Conservation (phyloP, 2,329 filamentous ascomycete species). For the Dendrostoma leiphaemia region DNA sequence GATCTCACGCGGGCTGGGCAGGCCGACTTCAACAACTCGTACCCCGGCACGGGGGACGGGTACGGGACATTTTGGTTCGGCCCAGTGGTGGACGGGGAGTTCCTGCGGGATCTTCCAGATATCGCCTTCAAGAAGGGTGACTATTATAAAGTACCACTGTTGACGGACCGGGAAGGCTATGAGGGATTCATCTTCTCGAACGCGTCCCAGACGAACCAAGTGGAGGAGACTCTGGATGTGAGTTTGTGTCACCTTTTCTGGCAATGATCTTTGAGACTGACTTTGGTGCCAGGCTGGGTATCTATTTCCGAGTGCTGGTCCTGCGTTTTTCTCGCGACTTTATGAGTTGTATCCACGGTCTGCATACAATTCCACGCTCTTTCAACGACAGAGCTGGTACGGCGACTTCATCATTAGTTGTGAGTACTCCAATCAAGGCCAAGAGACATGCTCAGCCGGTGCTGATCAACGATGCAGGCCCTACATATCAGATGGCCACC, state of each 20-base stretch:
- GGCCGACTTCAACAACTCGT: neutral
- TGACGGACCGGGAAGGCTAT: conserved; percentile 26
- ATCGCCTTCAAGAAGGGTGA: conserved; percentile 41
- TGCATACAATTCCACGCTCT: conserved; percentile 3
- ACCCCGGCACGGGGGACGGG: neutral
- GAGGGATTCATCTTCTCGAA: conserved; percentile 8
- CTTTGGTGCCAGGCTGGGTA: neutral
- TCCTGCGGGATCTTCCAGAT: conserved; percentile 42
- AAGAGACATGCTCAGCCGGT: neutral
- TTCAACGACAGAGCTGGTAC: conserved; percentile 10
- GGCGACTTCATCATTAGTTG: conserved; percentile 12
- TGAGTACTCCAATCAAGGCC: neutral
- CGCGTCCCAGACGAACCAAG: conserved; percentile 2
- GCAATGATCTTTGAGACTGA: neutral
- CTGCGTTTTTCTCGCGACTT: conserved; percentile 9
- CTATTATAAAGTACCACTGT: conserved; percentile 52
- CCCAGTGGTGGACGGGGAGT: conserved; percentile 38
- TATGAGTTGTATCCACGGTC: conserved; percentile 10
- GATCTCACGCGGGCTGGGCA: conserved; percentile 1
- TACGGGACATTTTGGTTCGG: conserved; percentile 11
- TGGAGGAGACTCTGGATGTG: conserved; percentile 9
- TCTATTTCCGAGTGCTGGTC: conserved; percentile 6
- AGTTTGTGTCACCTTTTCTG: neutral
- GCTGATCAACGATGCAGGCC: neutral
- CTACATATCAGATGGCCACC: conserved; percentile 7